Conservation (phyloP, 345 rosid species). For the Linum tenue region DNA sequence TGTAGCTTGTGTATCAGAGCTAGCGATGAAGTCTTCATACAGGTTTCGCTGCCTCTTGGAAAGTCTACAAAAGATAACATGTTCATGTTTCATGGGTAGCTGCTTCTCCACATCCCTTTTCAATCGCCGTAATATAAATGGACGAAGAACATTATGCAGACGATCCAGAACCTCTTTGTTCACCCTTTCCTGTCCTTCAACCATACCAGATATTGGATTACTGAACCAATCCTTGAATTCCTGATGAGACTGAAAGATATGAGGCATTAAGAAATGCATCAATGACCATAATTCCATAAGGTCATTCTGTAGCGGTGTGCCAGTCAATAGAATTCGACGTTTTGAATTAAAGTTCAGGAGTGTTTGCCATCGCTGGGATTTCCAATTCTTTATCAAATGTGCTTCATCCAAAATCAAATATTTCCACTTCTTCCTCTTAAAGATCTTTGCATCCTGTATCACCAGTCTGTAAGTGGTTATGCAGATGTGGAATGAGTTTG, state of each 20-base stretch:
- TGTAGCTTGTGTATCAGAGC: slow-evolving; percentile 97
- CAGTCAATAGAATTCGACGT: slow-evolving; percentile 88
- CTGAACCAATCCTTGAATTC: slow-evolving; percentile 99
- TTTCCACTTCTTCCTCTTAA: slow-evolving; percentile 99
- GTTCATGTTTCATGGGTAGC: slow-evolving; percentile 87
- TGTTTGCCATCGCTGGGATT: slow-evolving; percentile 99
- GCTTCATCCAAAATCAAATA: slow-evolving; percentile 99
- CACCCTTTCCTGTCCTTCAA: slow-evolving; percentile 95
- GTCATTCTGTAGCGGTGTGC: slow-evolving; percentile 98
- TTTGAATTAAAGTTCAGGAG: slow-evolving; percentile 95
- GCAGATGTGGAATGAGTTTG: slow-evolving; percentile 89
- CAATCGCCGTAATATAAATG: slow-evolving; percentile 87
- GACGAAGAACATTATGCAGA: slow-evolving; percentile 97
- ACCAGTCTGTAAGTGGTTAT: slow-evolving; percentile 95
- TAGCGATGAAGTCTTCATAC: slow-evolving; percentile 98
- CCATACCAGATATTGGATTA: slow-evolving; percentile 99
- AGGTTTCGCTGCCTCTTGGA: slow-evolving; percentile 96
- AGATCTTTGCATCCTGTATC: slow-evolving; percentile 90
- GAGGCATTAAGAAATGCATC: slow-evolving; percentile 99
- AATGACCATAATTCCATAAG: slow-evolving; percentile 99
- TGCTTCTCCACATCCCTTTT: slow-evolving; percentile 99
- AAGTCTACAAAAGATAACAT: slow-evolving; percentile 85
- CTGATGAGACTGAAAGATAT: slow-evolving; percentile 97
- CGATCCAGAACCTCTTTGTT: slow-evolving; percentile 98
- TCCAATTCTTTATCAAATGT: slow-evolving; percentile 98